Conservation (phyloP, 2,329 filamentous ascomycete genomes). For the Xylaria digitata region DNA sequence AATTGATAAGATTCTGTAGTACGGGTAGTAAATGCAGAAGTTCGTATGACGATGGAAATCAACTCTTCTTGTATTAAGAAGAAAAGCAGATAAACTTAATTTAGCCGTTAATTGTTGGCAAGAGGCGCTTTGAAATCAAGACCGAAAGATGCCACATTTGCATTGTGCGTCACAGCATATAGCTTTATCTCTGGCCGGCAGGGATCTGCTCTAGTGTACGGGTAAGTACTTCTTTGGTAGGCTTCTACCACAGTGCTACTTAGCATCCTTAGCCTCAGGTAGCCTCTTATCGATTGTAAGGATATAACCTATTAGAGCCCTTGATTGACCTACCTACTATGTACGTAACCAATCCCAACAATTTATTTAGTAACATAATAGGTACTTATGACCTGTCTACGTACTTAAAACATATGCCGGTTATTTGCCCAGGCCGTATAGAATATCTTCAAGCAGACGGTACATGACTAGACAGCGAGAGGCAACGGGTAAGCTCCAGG, state of each 20-base stretch:
- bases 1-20: constrained; percentile 10
- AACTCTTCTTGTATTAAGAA: constrained; percentile 3
- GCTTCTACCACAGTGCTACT: constrained; percentile 4
- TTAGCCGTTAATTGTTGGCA: constrained; percentile 27
- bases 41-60: constrained; percentile 12
- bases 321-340: no score
- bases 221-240: no score
- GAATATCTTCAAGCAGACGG: background rate
- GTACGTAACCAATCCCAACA: background rate
- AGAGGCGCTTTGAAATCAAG: constrained; percentile 41
- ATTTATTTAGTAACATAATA: background rate
- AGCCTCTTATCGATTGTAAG: constrained; percentile 10
- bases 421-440: background rate
- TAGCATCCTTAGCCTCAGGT: background rate
- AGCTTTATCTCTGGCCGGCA: constrained; percentile 31
- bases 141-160: constrained; percentile 41
- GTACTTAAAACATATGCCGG: background rate
- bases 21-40: constrained; percentile 8
- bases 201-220: constrained; percentile 29
- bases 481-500: background rate
- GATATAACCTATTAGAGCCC: no score
- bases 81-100: constrained; percentile 11
- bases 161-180: constrained; percentile 38
- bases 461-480: background rate
- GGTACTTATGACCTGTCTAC: background rate